Conservation (phyloP, 371 early-diverging fungal genomes). For the Mortierella polycephala region DNA sequence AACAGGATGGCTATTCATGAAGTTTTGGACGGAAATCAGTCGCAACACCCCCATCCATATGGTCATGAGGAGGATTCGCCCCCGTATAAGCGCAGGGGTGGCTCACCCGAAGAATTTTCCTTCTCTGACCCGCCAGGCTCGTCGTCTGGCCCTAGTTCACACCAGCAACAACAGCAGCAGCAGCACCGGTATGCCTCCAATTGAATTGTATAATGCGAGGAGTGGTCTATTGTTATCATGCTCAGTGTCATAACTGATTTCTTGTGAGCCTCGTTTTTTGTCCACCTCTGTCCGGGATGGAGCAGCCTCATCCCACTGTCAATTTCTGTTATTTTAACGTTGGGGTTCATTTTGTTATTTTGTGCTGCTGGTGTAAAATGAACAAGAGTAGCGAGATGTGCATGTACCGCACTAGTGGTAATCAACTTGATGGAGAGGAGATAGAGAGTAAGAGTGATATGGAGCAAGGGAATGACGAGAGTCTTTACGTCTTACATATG, state of each 20-base stretch:
- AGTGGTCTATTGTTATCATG: background rate
- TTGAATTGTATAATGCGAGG: no score
- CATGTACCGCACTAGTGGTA: no score
- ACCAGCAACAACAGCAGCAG: conserved; percentile 27
- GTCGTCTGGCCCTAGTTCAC: conserved; percentile 18
- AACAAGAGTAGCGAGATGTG: no score
- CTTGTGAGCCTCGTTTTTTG: background rate
- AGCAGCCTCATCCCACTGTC: no score
- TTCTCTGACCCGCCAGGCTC: conserved; percentile 38
- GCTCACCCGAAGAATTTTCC: conserved; percentile 47
- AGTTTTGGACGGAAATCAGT: conserved; percentile 38
- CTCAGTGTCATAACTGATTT: background rate
- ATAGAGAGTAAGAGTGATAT: no score
- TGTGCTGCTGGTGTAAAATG: no score
- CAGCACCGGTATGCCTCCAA: conserved; percentile 4
- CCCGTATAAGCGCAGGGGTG: conserved; percentile 37
- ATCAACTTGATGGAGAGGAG: no score
- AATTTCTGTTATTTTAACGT: no score
- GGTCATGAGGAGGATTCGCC: conserved; percentile 35
- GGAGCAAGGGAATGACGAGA: no score
- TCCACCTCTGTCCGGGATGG: no score
- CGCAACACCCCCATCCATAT: conserved; percentile 36
- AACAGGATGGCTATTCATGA: conserved; percentile 54
- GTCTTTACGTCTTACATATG: no score
- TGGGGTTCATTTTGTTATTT: no score